Base-by-base conservation (phyloP, 1,284 basidiomycete genomes). In the Pyrrhoderma lamaoense region DNA sequence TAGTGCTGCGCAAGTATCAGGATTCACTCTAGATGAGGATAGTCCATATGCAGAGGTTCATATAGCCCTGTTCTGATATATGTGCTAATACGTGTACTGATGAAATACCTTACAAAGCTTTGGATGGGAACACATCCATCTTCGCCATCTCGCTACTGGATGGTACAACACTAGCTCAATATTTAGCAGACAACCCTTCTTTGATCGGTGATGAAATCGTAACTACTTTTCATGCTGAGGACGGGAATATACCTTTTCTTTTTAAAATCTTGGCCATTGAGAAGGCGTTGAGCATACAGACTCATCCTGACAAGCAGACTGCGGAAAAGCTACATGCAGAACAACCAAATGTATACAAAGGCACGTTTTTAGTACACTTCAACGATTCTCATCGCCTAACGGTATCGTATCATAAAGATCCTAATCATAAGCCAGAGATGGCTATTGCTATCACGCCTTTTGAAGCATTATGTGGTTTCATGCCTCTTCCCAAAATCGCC, bases 91-190 rank as follows among this genome's bases (percentile, higher is more conserved):
- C 14, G n/a, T 34, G 16, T 14, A 36, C 27, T 48, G 38, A 53
- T 42, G n/a, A 16, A 36, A 42, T 36, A 27, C 48, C 16, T 25
- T 39, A 8, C 31, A 47, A 61, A 95, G 91, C 72, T 96, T 42
- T 99, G 96, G 96, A 99, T 99, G 95, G 96, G 96, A 14, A 98
- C 96, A 0, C 96, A 99, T 63, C 79, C 90, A 1, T 89, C 79
- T 21, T 80, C 92, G 8, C 95, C 95, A 0, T 93, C 93, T 2
- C 77, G 71, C 68, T 89, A 21, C 57, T 70, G 9, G 69, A 69
- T 2, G 67, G 68, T 9, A 61, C 64, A 55, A 66, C 61, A 43
- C 80, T 93, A 39, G 76, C 80, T 1, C 69, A 79, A 14, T 67
- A 87, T 63, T 75, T 97, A 57, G 70, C 76, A 19, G 66, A 71